These are phyloP conservation scores for Parmelia sp. DNA, from an alignment of 495 filamentous ascomycete genomes.

Conservation along the genomic window DNA sequence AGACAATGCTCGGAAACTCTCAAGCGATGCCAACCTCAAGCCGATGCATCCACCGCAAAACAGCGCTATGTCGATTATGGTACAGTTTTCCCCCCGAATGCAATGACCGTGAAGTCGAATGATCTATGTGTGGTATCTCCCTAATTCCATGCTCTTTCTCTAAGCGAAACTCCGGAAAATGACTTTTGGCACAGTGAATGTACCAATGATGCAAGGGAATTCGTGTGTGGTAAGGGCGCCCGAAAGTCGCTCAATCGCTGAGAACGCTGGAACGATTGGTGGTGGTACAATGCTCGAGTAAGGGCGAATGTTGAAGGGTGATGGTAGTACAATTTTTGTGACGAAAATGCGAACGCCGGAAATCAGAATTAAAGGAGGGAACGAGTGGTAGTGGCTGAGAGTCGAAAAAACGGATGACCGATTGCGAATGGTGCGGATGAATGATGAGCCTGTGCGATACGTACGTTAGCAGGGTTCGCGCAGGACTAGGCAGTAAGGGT, in stretches of 20 bases:
- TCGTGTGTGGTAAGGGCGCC: conserved; percentile 18
- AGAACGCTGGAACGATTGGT: conserved; percentile 20
- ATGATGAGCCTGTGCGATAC: conserved; percentile 20
- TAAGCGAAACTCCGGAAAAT: conserved; percentile 20
- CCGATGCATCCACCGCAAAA: not conserved
- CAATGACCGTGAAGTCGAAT: conserved; percentile 26
- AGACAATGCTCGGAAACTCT: conserved; percentile 3
- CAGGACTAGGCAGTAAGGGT: conserved; percentile 26
- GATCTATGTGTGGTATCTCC: conserved; percentile 31
- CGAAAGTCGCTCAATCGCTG: conserved; percentile 21
- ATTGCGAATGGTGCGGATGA: conserved; percentile 27
- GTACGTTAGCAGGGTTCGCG: conserved; percentile 27
- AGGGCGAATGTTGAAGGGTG: conserved; percentile 9
- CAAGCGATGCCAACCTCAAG: conserved; percentile 7
- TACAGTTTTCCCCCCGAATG: conserved; percentile 18
- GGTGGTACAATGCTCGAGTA: conserved; percentile 23
- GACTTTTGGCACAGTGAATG: conserved; percentile 17
- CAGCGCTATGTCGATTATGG: conserved; percentile 11
- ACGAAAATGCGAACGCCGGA: conserved; percentile 13
- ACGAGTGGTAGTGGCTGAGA: conserved; percentile 12
- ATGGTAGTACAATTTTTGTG: conserved; percentile 25
- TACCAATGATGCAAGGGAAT: conserved; percentile 22
- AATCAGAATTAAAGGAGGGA: conserved; percentile 18
- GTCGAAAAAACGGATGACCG: conserved; percentile 8
- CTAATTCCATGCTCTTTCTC: conserved; percentile 20